Evolutionary conservation across 352 stramenopile genomes (phyloP).

Genomic region (Aphanomyces invadans): DNA sequence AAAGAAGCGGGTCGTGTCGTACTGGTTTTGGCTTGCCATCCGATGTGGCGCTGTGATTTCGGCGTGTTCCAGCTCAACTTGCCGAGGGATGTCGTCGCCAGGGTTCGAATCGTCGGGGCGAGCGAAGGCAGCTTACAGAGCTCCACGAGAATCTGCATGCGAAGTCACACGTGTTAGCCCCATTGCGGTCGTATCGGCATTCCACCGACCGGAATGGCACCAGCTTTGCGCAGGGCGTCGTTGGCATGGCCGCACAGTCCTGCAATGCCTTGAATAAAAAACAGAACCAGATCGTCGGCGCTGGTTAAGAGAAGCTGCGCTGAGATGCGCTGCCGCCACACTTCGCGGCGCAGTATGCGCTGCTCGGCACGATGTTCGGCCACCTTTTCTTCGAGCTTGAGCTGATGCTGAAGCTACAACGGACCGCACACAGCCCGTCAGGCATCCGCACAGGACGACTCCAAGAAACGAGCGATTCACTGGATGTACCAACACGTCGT

Average conservation of each 20-base stretch:
- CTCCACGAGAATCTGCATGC: conserved; percentile 45
- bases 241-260: conserved; percentile 51
- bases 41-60: conserved; percentile 40
- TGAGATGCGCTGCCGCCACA: conserved; percentile 63
- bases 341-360: conserved; percentile 45
- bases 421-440: background rate
- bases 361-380: conserved; percentile 28
- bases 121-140: conserved; percentile 36
- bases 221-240: conserved; percentile 44
- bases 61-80: conserved; percentile 64
- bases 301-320: conserved; percentile 59
- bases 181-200: background rate
- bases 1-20: too few species aligned
- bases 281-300: conserved; percentile 52
- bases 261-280: conserved; percentile 55
- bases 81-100: conserved; percentile 47
- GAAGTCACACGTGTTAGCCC: too few species aligned
- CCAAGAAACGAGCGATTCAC: conserved; percentile 32
- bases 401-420: conserved; percentile 49
- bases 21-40: conserved; percentile 56
- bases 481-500: conserved; percentile 44
- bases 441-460: too few species aligned
- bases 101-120: conserved; percentile 34
- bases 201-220: conserved; percentile 35
- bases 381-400: conserved; percentile 17